Base-by-base conservation (phyloP, 116 monocot species). In the Posidonia oceanica region DNA sequence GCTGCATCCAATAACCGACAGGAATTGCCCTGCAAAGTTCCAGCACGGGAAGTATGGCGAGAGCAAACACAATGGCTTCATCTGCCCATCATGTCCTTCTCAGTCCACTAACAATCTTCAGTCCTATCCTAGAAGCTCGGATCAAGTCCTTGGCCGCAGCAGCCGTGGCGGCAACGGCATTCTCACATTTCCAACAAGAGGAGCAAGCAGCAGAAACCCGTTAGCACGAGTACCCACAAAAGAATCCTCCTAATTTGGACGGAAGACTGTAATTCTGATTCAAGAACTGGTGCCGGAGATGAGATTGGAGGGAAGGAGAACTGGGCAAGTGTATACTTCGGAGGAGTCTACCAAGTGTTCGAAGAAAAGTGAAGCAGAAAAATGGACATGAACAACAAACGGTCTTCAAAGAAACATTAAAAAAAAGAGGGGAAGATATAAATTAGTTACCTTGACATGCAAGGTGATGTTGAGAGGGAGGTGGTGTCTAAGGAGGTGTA, bases 21-120 rank as follows among this genome's bases (percentile, higher is more conserved):
- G 96, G 96, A 61, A 96, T 96, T 14, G 91, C 96, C 8, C 96
- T 91, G 2, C 95, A 86, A 42, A 96, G 96, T 83, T 96, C 96
- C 16, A 96, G 78, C 69, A 96, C 91, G 0, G 96, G 96, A 0
- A 96, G 81, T 10, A 81, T 83, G 7, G 91, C 91, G 39, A 96
- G 88, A 14, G 81, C 63, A 64, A 91, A 88, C n/a, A 91, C 91
- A 14, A 96, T 72, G 13, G 85, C 88, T 70, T 86, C 91, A 54
- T 91, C 96, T n/a, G 83, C n/a, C 91, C 88, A 88, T 8, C 95
- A 91, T 16, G 77, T 78, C 51, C 71, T 73, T 63, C 96, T 70
- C 74, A 91, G 73, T 23, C 76, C 82, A 40, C 79, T 52, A 0
- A 88, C 96, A n/a, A 87, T 82, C 75, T 82, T 88, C 74, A 96